Percentiles rank a stretch among this genome's conserved stretches.
Evolutionary conservation across 352 stramenopile species (phyloP).

Genomic region (Phytophthora macrochlamydospora): DNA sequence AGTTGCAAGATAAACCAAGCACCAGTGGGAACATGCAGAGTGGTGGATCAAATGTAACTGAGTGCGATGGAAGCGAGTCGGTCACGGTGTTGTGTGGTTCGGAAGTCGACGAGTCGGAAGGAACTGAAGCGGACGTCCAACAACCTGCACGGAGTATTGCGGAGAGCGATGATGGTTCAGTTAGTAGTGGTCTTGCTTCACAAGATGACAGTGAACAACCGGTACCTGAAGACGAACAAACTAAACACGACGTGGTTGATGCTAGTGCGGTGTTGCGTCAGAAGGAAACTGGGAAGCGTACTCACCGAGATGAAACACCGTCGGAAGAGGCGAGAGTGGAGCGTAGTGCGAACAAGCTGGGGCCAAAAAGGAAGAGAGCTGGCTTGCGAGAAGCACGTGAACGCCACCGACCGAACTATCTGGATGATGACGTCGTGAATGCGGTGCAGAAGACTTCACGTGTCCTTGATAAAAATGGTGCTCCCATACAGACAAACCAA

Average conservation of each 20-base stretch:
- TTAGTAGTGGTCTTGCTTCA: neutral
- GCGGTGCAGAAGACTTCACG: neutral
- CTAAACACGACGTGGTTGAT: neutral
- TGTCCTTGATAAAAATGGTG: constrained; percentile 7
- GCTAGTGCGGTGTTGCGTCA: neutral
- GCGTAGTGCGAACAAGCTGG: neutral
- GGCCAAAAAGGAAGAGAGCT: neutral
- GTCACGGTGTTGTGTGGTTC: neutral
- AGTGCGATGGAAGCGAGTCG: neutral
- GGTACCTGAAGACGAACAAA: neutral
- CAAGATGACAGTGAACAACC: neutral
- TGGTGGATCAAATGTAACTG: neutral
- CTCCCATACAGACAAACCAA: constrained; percentile 3
- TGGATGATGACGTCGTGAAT: constrained; percentile 9
- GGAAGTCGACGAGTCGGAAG: neutral
- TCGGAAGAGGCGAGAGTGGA: constrained; percentile 6
- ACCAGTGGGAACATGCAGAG: neutral
- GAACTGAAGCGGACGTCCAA: neutral
- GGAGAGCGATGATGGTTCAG: neutral
- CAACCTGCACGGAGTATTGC: neutral
- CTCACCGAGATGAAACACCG: constrained; percentile 6
- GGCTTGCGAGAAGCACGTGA: constrained; percentile 7
- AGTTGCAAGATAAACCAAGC: neutral
- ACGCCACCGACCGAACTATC: neutral
- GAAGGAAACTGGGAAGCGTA: constrained; percentile 4